Conservation (phyloP, 1,284 basidiomycete species). For the Moesziomyces sp. region DNA sequence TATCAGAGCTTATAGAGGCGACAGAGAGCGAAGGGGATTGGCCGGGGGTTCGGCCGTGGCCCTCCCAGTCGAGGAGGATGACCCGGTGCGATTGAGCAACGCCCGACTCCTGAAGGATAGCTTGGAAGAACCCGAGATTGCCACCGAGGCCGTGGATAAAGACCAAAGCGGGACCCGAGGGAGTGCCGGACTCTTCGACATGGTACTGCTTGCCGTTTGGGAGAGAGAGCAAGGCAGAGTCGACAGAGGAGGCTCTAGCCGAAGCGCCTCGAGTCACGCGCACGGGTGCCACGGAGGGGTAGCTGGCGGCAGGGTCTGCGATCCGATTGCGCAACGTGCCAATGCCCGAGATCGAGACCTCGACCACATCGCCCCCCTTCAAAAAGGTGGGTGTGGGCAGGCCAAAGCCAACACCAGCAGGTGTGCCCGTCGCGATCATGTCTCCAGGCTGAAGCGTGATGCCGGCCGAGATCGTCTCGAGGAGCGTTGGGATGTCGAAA, state of each 20-base stretch:
- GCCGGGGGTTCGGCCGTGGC: conserved; percentile 1
- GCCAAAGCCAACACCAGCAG: conserved; percentile 10
- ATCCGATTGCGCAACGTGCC: conserved; percentile 7
- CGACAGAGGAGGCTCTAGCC: background rate
- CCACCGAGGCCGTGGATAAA: conserved; percentile 8
- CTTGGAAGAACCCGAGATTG: conserved; percentile 5
- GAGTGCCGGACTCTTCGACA: conserved; percentile 1
- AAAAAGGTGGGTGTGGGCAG: conserved; percentile 5
- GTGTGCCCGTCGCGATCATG: conserved; percentile 7
- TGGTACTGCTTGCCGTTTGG: conserved; percentile 8
- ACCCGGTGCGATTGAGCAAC: conserved; percentile 3
- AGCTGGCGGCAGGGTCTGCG: background rate
- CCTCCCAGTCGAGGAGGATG: conserved; percentile 9
- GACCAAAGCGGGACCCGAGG: conserved; percentile 2
- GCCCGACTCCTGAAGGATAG: conserved; percentile 2
- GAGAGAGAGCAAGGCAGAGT: conserved; percentile 1
- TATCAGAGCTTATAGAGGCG: background rate
- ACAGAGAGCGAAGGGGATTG: background rate
- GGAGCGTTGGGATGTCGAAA: conserved; percentile 10
- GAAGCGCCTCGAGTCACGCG: background rate
- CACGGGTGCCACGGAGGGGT: conserved; percentile 3
- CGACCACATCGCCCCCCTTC: conserved; percentile 9
- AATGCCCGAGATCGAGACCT: conserved; percentile 7
- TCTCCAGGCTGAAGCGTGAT: conserved; percentile 11
- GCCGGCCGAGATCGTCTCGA: conserved; percentile 13